A percentile compares a stretch with the other conserved stretches of the same genome.
These are phyloP conservation scores for Juncus effusus DNA, from an alignment of 176 grass and related monocot species.

Conservation along the genomic window DNA sequence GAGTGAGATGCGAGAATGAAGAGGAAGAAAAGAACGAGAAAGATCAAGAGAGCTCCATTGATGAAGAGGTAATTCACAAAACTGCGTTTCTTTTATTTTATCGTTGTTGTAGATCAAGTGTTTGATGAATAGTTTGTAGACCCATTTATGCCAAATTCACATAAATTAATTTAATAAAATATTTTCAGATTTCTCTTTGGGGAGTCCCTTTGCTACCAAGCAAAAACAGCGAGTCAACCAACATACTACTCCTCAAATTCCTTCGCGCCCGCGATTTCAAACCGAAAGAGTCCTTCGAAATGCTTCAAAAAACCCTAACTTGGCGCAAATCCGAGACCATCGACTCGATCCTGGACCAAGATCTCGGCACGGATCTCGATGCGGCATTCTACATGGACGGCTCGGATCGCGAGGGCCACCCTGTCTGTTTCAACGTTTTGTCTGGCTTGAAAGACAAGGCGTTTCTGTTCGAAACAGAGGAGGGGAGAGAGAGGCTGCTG, in stretches of 20 bases:
- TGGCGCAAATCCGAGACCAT: conserved; percentile 65
- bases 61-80: too few species aligned
- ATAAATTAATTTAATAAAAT: not conserved
- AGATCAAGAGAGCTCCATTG: not conserved
- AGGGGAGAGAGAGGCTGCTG: conserved; percentile 63
- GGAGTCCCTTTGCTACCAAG: conserved; percentile 76
- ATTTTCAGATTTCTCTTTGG: conserved; percentile 48
- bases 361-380: conserved; percentile 34
- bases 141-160: too few species aligned
- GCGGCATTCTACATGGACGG: conserved; percentile 67
- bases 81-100: too few species aligned
- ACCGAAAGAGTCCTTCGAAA: conserved; percentile 76
- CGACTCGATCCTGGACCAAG: conserved; percentile 22
- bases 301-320: conserved; percentile 62
- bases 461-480: conserved; percentile 62
- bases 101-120: too few species aligned
- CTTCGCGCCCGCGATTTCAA: conserved; percentile 96
- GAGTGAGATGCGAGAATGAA: conserved; percentile 2
- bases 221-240: conserved; percentile 59
- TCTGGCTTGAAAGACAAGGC: conserved; percentile 55
- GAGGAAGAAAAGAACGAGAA: conserved; percentile 5
- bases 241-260: conserved; percentile 93
- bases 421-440: conserved; percentile 80
- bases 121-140: too few species aligned
- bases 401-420: conserved; percentile 75